Evolutionary conservation across 2,329 filamentous ascomycete genomes (phyloP), one percentile per base, ranked within the genome.

Genomic region (Rutstroemia sydowiana): DNA sequence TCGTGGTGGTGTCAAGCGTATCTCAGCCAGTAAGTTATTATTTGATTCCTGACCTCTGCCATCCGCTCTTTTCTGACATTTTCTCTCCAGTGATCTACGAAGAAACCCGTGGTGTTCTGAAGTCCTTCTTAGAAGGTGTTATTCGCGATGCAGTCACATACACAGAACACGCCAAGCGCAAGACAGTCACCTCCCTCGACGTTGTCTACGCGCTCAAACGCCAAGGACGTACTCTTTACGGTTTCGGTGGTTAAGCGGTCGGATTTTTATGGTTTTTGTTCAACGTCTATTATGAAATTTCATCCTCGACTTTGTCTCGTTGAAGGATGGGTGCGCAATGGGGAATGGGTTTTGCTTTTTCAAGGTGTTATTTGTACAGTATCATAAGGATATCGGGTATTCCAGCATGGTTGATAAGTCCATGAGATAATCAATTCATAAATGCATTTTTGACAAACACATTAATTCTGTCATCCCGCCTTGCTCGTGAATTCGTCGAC

Each of bases 1-100:
- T 77, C 90, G 91, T 93, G 91, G 91, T 75, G 91, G 91, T 91
- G 91, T 96, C 82, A 96, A 96, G 88, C 91, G 91, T 95, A 96
- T 96, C 69, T 95, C 90, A 68, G 91, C 91, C 72, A 95, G 84
- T 88, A 82, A 72, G 58, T 61, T 48, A 49, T 44, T 20, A 13
- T 3, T 16, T 26, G 45, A 26, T 18, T 14, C n/a, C 16, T n/a
- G n/a, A 13, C 32, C 36, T 26, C 40, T 51, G 30, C 6, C 28
- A 31, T 83, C 26, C 28, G 39, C 36, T 46, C n/a, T 9, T 18
- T 45, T 52, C 57, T 59, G 51, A 62, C 50, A 40, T 56, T 45
- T 47, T 42, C 49, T 23, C 54, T 21, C 21, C 62, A 79, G 78
- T 87, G 85, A 88, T 88, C 76, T 88, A 88, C 77, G 85, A 57